Conservation (phyloP, 1,284 basidiomycete species). For the Rhizoctonia solani region DNA sequence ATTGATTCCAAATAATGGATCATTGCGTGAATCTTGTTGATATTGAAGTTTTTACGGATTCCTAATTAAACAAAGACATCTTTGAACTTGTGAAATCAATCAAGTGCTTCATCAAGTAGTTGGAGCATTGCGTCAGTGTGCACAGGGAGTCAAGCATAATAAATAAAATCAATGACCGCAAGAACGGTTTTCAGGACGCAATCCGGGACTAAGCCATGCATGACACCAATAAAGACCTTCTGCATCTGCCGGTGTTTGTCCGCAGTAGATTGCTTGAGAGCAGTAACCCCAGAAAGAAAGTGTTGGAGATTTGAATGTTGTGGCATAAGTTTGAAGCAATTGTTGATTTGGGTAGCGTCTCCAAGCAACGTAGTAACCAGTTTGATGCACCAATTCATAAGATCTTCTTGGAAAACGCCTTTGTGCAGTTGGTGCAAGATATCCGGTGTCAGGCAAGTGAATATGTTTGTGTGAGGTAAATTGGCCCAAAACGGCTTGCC, state of each 20-base stretch:
- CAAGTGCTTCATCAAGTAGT: neutral
- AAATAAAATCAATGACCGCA: conserved; percentile 24
- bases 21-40: no score
- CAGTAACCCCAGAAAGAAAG: no score
- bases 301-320: no score
- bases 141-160: neutral
- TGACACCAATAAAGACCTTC: no score
- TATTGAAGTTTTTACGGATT: neutral
- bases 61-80: neutral
- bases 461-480: no score
- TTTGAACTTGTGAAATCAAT: neutral
- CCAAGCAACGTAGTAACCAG: no score
- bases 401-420: conserved; percentile 42
- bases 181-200: no score
- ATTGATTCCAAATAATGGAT: neutral
- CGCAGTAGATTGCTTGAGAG: no score
- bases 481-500: no score
- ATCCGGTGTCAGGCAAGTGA: conserved; percentile 40
- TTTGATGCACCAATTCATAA: conserved; percentile 40
- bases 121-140: neutral
- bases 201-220: no score
- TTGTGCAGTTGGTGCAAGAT: conserved; percentile 40
- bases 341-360: conserved; percentile 28
- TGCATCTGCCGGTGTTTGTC: no score
- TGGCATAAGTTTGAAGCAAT: conserved; percentile 13